Base-by-base conservation (phyloP, 495 filamentous ascomycete species). In the Talaromyces proteolyticus region DNA sequence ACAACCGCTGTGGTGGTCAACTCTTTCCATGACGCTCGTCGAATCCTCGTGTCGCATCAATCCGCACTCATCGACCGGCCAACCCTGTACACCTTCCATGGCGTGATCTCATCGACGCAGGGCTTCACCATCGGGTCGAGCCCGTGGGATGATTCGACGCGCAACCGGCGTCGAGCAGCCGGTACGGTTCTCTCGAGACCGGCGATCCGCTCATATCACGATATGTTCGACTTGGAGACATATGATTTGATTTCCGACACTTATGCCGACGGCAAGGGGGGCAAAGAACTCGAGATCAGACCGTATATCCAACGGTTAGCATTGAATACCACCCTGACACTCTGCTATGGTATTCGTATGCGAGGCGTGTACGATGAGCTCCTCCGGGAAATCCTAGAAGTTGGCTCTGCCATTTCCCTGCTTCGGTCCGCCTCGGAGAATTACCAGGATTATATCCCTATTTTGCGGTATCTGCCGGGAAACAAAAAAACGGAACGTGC, bases 51-150 rank as follows among this genome's bases (percentile, higher is more conserved):
- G 14, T 14, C 7, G n/a, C 7, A 36, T 34, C 7, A 8, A 6
- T 26, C 24, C 4, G 14, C 22, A 16, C 7, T 16, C 22, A 46
- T 46, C 43, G 43, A 46, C 22, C 43, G 23, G 12, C 23, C 43
- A 5, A 8, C n/a, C 17, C 67, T 80, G 16, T 75, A 80, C 56
- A 79, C 78, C 3, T 81, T 82, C 61, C 78, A 82, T 49, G 73
- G 61, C 3, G 74, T 81, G 6, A 72, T 81, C 10, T 77, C 74
- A 40, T 65, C 61, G 17, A 75, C 72, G 21, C 74, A 78, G 61
- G 77, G 77, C 29, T 79, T 75, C 53, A 81, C 77, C 6, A 81
- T 82, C 51, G 43, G 43, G 7, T 17, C 43, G 12, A 14, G 7
- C 0, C 43, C 43, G n/a, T 46, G 43, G 43, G n/a, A 46, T 34